Percentiles rank a stretch among this genome's conserved stretches.
phyloP scores from a whole-genome alignment of 2,329 filamentous ascomycete genomes.

The Atkinsonella hypoxylon region DNA sequence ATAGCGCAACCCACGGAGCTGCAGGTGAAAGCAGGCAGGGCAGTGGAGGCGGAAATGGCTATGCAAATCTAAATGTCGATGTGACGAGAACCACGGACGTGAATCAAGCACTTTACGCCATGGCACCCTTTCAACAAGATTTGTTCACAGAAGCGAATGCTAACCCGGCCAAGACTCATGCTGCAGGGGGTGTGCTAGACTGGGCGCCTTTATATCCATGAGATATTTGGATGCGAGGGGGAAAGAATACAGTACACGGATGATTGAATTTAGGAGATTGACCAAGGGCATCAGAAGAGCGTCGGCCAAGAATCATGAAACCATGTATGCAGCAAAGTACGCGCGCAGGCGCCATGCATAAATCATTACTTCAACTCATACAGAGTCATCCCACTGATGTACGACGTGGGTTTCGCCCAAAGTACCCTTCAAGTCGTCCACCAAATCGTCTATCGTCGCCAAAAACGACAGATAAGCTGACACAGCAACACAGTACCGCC shows the following conservation, averaged over 20 bases:
- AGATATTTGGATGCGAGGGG: background rate
- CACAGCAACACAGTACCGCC: constrained; percentile 33
- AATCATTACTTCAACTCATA: too few relatives aligned
- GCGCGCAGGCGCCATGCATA: background rate
- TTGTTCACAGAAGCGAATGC: background rate
- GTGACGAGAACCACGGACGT: background rate
- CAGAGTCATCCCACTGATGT: constrained; percentile 13
- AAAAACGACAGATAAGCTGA: constrained; percentile 32
- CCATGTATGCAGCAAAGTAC: too few relatives aligned
- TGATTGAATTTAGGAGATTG: too few relatives aligned
- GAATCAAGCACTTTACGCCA: background rate
- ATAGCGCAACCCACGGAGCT: background rate
- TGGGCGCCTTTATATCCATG: background rate
- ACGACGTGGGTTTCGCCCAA: constrained; percentile 30
- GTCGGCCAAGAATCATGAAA: too few relatives aligned
- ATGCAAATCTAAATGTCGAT: background rate
- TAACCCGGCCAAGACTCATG: too few relatives aligned
- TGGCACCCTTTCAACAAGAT: background rate
- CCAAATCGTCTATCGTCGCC: constrained; percentile 29
- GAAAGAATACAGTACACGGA: background rate
- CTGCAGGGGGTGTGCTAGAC: background rate
- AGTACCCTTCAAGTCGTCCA: constrained; percentile 29
- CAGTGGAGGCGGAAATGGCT: background rate
- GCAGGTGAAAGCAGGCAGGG: background rate
- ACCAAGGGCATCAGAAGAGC: too few relatives aligned